A percentile compares a stretch with the other conserved stretches of the same genome.
Conservation (phyloP, 257 asterid species). For the Jacaranda mimosifolia region DNA sequence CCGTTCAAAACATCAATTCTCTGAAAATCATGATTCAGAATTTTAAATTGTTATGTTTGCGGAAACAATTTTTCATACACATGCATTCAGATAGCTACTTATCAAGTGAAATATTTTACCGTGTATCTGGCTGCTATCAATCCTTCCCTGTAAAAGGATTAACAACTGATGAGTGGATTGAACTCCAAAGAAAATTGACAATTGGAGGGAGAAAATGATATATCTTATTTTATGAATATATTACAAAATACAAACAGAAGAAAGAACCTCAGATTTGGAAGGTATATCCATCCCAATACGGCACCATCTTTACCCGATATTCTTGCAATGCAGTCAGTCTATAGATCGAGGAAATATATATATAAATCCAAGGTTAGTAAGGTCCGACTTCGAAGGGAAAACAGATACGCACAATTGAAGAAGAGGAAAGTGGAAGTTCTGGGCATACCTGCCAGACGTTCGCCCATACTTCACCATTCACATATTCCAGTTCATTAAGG, state of each 20-base stretch:
- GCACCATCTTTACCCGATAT: conserved; percentile 68
- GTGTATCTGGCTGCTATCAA: conserved; percentile 55
- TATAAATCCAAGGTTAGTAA: not conserved
- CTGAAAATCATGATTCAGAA: conserved; percentile 47
- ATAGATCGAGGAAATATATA: conserved; percentile 26
- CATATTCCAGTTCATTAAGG: conserved; percentile 90
- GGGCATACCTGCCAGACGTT: conserved; percentile 76
- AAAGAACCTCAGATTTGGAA: conserved; percentile 69
- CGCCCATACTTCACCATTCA: conserved; percentile 96
- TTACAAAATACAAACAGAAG: conserved; percentile 20
- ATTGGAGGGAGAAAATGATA: not conserved
- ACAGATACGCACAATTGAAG: not conserved
- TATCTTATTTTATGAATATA: not conserved
- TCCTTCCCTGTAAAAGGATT: conserved; percentile 56
- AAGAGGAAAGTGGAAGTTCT: not conserved
- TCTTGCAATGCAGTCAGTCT: conserved; percentile 98
- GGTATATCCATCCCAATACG: conserved; percentile 88
- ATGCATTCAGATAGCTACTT: not conserved
- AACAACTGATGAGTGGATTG: conserved; percentile 22
- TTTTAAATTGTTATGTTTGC: not conserved
- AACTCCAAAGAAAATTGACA: not conserved
- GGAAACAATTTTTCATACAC: not conserved
- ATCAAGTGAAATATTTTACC: conserved; percentile 48
- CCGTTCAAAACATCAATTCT: conserved; percentile 84
- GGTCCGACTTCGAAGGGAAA: not conserved